Evolutionary conservation across 768 basidiomycete species (phyloP), one percentile per base, ranked within the genome.

Genomic region (Terana coerulea): DNA sequence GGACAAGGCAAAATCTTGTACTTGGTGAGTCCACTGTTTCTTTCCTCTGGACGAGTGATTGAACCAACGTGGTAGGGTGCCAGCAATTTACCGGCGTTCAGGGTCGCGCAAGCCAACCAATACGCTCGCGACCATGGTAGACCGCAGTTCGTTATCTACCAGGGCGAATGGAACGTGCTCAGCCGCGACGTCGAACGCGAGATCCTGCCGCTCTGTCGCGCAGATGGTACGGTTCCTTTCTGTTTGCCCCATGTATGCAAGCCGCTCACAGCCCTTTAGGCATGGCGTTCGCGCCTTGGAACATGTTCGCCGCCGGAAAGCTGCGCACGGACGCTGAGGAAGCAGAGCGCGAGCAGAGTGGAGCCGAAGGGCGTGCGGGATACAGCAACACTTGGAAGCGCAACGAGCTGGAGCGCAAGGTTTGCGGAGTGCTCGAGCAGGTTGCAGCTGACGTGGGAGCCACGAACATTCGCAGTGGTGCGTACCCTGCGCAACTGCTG

Each of bases 391-490:
- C 26, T 65, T 79, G 79, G 78, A 61, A 73, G 56, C 71, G 78
- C 5, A 75, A 45, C 33, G 74, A 75, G 31, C 50, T 63, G 15
- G 75, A 81, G 55, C 66, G 52, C 46, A 66, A 63, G 17, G 59
- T 77, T 15, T 69, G 68, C 40, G 51, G 60, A 3, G 75, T 69
- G 0, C 63, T 80, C 22, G 76, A 75, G 55, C 71, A 74, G 47
- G 72, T 81, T 5, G 77, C 77, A 3, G 59, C 60, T 15, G 75
- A 80, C 55, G 67, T 79, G 5, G 78, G 77, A 0, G 68, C 25
- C 9, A 41, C 26, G 28, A 22, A n/a, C 5, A 21, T 29, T 17
- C 25, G 53, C 36, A 35, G 39, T 24, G 24, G 37, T 65, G 61
- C 63, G 12, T 17, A 5, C 6, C 25, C 17, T 30, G 5, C 15